These are phyloP conservation scores for Arthromyces matolae DNA, from an alignment of 768 basidiomycete genomes.

Conservation along the genomic window DNA sequence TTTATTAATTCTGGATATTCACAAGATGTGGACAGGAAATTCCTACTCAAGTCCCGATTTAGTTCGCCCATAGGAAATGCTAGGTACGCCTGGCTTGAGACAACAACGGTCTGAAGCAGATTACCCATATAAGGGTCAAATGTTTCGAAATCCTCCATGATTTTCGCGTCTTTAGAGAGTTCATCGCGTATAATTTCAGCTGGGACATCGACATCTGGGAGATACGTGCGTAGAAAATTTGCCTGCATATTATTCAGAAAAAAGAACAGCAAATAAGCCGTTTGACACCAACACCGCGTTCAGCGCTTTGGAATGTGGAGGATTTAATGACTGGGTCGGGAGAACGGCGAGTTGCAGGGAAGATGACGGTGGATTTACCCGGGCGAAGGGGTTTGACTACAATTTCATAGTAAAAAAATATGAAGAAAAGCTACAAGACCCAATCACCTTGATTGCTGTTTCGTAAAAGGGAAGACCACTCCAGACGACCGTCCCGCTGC, in stretches of 20 bases:
- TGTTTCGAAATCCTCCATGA: conserved; percentile 27
- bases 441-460: conserved; percentile 22
- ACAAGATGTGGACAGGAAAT: too few relatives aligned
- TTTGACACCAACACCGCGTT: conserved; percentile 55
- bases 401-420: conserved; percentile 9
- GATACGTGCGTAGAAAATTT: conserved; percentile 64
- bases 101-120: conserved; percentile 40
- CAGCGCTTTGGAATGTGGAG: conserved; percentile 47
- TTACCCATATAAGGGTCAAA: conserved; percentile 63
- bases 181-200: conserved; percentile 61
- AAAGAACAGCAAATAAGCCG: background rate
- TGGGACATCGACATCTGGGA: conserved; percentile 73
- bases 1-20: too few relatives aligned
- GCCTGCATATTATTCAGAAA: conserved; percentile 39
- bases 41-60: conserved; percentile 59
- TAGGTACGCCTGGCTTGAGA: conserved; percentile 29
- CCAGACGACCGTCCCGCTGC: conserved; percentile 37
- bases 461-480: conserved; percentile 49
- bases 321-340: conserved; percentile 25
- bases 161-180: conserved; percentile 42
- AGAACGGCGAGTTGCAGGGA: conserved; percentile 53
- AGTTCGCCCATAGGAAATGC: conserved; percentile 66
- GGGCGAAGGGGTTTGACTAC: conserved; percentile 16
- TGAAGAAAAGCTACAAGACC: background rate
- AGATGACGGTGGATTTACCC: conserved; percentile 40